Evolutionary conservation across 2,329 filamentous ascomycete species (phyloP).

Genomic region (Apiospora arundinis): DNA sequence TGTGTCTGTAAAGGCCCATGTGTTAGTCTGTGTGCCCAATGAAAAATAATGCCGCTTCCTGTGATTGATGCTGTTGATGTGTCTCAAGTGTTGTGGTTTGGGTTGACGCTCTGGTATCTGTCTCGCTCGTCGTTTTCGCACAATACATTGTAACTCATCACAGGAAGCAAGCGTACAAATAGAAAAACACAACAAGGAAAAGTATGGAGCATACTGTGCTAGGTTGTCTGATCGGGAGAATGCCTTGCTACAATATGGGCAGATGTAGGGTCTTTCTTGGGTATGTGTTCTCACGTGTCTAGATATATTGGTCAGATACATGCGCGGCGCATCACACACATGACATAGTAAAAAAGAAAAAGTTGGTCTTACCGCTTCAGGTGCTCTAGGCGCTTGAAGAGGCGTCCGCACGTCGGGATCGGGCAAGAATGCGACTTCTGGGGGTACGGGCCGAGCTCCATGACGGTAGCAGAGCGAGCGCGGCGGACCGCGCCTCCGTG

Average conservation of each 20-base stretch:
- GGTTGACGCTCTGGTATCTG: conserved; percentile 36
- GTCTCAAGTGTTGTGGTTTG: conserved; percentile 43
- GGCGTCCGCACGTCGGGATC: conserved; percentile 95
- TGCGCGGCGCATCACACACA: conserved; percentile 47
- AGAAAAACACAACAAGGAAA: conserved; percentile 46
- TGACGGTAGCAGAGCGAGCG: conserved; percentile 92
- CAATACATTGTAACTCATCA: conserved; percentile 51
- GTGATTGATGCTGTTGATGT: conserved; percentile 34
- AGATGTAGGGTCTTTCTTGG: conserved; percentile 97
- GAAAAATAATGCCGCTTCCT: conserved; percentile 8
- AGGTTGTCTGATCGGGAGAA: conserved; percentile 99
- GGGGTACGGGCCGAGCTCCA: conserved; percentile 95
- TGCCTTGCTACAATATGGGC: conserved; percentile 97
- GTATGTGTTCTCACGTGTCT: conserved; percentile 99
- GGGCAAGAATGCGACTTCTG: conserved; percentile 99
- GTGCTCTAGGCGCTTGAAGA: conserved; percentile 99
- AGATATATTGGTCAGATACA: conserved; percentile 57
- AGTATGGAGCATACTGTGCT: conserved; percentile 76
- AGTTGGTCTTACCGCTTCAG: conserved; percentile 86
- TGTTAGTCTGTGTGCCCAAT: conserved; percentile 42
- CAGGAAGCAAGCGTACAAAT: conserved; percentile 43
- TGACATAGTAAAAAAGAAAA: conserved; percentile 47
- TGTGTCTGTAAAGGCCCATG: conserved; percentile 70
- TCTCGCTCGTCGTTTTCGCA: conserved; percentile 40
- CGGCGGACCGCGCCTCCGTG: conserved; percentile 75